These are phyloP conservation scores for Lathyrus aphaca DNA, from an alignment of 306 rosid species.

Conservation along the genomic window DNA sequence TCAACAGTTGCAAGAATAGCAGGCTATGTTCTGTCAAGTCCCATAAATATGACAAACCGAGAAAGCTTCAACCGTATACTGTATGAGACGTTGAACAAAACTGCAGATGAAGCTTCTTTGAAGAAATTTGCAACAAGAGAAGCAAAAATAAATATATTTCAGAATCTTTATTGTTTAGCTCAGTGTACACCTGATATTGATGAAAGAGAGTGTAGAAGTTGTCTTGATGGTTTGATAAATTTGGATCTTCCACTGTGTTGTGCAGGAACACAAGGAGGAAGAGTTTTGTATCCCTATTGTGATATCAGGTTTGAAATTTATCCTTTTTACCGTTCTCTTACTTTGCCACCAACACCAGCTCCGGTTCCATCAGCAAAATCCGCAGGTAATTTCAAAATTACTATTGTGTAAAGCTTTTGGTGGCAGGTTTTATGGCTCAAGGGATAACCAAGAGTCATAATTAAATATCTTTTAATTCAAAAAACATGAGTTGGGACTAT, in stretches of 20 bases:
- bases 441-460: no score
- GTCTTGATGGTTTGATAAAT: not conserved
- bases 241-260: not conserved
- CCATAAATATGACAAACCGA: not conserved
- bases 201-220: not conserved
- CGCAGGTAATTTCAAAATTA: not conserved
- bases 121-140: not conserved
- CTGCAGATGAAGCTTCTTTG: not conserved
- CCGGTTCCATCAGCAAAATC: not conserved
- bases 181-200: conserved; percentile 8
- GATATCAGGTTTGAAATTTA: conserved; percentile 14
- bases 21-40: not conserved
- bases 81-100: not conserved
- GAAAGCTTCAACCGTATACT: not conserved
- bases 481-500: no score
- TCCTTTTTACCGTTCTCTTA: conserved; percentile 3
- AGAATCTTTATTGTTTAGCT: not conserved
- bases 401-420: no score
- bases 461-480: no score
- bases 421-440: no score
- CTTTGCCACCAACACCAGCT: not conserved
- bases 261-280: conserved; percentile 1
- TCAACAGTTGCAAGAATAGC: not conserved
- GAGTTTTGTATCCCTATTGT: conserved; percentile 4
- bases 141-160: not conserved